phyloP scores from a whole-genome alignment of 495 filamentous ascomycete genomes.

The Penicillium salamii region DNA sequence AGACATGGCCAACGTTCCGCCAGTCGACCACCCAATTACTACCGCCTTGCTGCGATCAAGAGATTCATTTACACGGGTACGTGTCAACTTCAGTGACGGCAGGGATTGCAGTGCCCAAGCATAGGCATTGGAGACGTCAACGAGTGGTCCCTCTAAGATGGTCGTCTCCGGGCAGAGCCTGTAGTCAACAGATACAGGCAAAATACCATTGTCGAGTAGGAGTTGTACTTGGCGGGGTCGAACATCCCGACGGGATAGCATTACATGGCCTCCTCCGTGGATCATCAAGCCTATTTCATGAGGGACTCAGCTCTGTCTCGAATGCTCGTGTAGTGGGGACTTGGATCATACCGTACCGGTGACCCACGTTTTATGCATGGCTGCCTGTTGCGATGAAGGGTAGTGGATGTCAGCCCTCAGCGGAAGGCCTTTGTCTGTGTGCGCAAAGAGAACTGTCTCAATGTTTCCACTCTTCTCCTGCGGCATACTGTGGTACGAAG shows the following conservation, averaged over 20 bases:
- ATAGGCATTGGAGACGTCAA: slow-evolving; percentile 46
- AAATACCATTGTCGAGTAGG: slow-evolving; percentile 40
- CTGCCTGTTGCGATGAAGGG: slow-evolving; percentile 15
- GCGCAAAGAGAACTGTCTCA: slow-evolving; percentile 35
- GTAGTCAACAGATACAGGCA: slow-evolving; percentile 56
- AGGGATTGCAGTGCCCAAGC: slow-evolving; percentile 42
- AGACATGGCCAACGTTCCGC: slow-evolving; percentile 53
- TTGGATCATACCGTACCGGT: background rate
- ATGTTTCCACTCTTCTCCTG: background rate
- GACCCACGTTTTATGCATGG: background rate
- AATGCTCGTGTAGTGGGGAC: background rate
- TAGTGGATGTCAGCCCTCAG: slow-evolving; percentile 47
- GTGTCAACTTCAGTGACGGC: slow-evolving; percentile 21
- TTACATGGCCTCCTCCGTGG: slow-evolving; percentile 56
- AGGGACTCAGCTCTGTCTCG: background rate
- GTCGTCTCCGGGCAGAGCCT: slow-evolving; percentile 53
- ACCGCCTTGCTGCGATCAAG: slow-evolving; percentile 40
- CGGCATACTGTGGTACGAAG: background rate
- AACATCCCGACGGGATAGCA: slow-evolving; percentile 47
- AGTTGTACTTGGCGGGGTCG: slow-evolving; percentile 36
- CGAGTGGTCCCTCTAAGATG: slow-evolving; percentile 46
- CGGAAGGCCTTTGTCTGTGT: slow-evolving; percentile 15
- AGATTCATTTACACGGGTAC: slow-evolving; percentile 18
- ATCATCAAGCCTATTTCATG: slow-evolving; percentile 50
- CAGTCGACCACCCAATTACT: slow-evolving; percentile 56